Percentiles rank a stretch among this genome's conserved stretches.
These are phyloP conservation scores for Hyphopichia khmerensis DNA, from an alignment of 1,139 yeast species.

Conservation along the genomic window DNA sequence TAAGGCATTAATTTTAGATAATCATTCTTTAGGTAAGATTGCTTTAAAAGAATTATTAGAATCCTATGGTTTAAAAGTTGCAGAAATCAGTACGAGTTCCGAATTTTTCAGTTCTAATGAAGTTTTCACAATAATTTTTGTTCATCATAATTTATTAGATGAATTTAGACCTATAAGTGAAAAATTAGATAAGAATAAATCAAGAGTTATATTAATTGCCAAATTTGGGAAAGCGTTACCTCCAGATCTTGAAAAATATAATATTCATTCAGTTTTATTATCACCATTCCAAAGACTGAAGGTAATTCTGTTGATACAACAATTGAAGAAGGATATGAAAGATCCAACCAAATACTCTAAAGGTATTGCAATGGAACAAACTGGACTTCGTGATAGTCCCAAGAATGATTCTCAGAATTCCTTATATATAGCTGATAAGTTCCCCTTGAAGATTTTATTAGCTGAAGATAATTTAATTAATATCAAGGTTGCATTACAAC, in stretches of 20 bases:
- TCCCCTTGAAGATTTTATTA: conserved; percentile 46
- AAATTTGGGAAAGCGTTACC: conserved; percentile 32
- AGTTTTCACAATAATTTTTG: conserved; percentile 14
- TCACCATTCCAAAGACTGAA: conserved; percentile 35
- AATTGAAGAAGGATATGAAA: conserved; percentile 3
- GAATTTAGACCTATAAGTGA: conserved; percentile 10
- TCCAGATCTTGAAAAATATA: conserved; percentile 18
- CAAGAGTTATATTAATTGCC: conserved; percentile 21
- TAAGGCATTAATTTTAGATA: conserved; percentile 35
- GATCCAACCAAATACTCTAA: not conserved
- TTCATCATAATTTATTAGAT: conserved; percentile 18
- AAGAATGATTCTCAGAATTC: not conserved
- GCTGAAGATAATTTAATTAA: conserved; percentile 57
- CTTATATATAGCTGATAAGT: conserved; percentile 19
- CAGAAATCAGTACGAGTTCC: conserved; percentile 2
- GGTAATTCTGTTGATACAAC: conserved; percentile 20
- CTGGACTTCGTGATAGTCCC: not conserved
- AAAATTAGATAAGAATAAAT: conserved; percentile 7
- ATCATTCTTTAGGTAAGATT: conserved; percentile 27
- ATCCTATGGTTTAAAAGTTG: conserved; percentile 35
- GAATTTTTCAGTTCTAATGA: conserved; percentile 4
- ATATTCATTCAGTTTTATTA: conserved; percentile 25
- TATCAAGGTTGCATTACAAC: conserved; percentile 50
- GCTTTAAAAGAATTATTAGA: conserved; percentile 30
- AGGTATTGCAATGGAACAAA: not conserved